Base-by-base conservation (phyloP, 495 filamentous ascomycete species). In the Lasiosphaeris hirsuta region DNA sequence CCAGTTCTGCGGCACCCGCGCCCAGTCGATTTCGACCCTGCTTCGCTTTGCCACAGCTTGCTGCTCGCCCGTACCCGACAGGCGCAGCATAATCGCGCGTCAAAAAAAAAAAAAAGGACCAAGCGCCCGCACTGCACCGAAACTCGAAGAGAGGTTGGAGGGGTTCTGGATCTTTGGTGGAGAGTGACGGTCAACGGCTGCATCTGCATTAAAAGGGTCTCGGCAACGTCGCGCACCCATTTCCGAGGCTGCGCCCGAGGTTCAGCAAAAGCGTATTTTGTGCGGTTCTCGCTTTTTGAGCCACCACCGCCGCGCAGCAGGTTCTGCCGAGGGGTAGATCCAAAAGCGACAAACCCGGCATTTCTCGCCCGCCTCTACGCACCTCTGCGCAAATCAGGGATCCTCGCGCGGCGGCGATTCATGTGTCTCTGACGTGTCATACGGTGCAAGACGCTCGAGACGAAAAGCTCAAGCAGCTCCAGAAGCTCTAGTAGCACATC, bases 71-170 rank as follows among this genome's bases (percentile, higher is more conserved):
- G 41, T 38, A 63, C 58, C 65, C 62, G 58, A 62, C 70, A 72
- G 67, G 69, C 69, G 69, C 69, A 72, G 61, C 65, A 68, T 76
- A 74, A 76, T 75, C 73, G 73, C 73, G 73, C 73, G 73, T 76
- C 63, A 74, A 75, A 69, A 68, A 38, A 15, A 14, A 14, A 75
- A 69, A 68, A 38, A 15, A 14, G 11, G 34, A 40, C 41, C 57
- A 65, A 61, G 62, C 54, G 58, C 35, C 41, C 52, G 9, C 46
- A 49, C 36, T 23, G 52, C 18, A 43, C 19, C 35, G 23, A 41
- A 23, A 36, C 49, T 37, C 48, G 49, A 50, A n/a, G 38, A 11
- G 23, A 39, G 7, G 7, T 47, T 34, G 33, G 18, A n/a, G 13
- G 47, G 47, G 7, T 37, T 50, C n/a, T 35, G 23, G 17, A 14